Base-by-base conservation (phyloP, 345 rosid species). In the Citrus maxima region DNA sequence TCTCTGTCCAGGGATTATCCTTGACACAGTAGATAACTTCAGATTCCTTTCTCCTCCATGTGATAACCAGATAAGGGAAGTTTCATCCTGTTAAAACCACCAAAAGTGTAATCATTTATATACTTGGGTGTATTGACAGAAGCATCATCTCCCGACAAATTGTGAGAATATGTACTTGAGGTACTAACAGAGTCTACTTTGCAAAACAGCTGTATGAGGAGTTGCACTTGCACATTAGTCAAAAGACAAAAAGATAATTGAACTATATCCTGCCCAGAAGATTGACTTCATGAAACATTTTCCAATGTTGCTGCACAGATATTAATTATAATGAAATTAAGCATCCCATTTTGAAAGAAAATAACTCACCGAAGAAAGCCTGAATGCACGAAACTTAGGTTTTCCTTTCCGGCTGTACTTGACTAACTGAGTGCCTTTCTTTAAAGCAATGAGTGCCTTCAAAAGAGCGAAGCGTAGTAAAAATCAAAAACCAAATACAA, bases 381-480 rank as follows among this genome's bases (percentile, higher is more conserved):
- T 89, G 84, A 92, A 92, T 34, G 93, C 82, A 10, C 98, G 98
- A 80, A 96, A 92, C 79, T 96, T 96, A 6, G 98, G 99, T 75
- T 91, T 96, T 32, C 98, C 97, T 87, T 91, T 91, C 67, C 99
- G 88, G 84, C 94, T 96, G 79, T 96, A 94, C 87, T 96, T 96
- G 80, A 96, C 84, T 78, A 96, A 85, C 79, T 91, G 97, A 80
- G 91, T 78, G 59, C 98, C 99, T 79, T 93, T 96, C 73, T 94
- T 94, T 86, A 96, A 85, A 80, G 89, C 72, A 79, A 85, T 67
- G 74, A 96, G 88, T 88, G 97, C 97, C 99, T 96, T 85, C 86
- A 88, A 76, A 82, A 76, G 46, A 40, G 21, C 10, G 42, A 24
- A n/a, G 55, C 70, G 67, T 35, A 40, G 76, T 67, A 67, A 54